These are phyloP conservation scores for Mariannaea elegans DNA, from an alignment of 2,329 filamentous ascomycete genomes.

Conservation along the genomic window DNA sequence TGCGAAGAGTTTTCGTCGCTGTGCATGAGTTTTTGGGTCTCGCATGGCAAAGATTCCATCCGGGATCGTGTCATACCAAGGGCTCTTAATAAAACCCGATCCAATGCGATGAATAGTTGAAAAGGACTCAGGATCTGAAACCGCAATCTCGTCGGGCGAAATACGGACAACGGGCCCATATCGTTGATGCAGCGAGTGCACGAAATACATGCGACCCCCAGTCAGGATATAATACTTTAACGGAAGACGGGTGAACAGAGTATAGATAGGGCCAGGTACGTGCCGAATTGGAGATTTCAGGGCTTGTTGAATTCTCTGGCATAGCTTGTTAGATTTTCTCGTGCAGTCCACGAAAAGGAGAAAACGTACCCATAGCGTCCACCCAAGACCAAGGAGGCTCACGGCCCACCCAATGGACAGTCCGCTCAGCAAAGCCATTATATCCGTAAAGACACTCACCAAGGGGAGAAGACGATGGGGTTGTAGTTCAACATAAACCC, in stretches of 20 bases:
- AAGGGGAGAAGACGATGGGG: too few relatives aligned
- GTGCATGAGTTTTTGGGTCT: slow-evolving; percentile 17
- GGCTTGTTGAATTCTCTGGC: too few relatives aligned
- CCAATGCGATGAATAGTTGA: slow-evolving; percentile 28
- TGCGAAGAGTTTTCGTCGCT: slow-evolving; percentile 15
- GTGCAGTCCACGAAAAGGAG: too few relatives aligned
- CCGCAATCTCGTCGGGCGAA: slow-evolving; percentile 9
- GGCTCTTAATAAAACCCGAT: slow-evolving; percentile 18
- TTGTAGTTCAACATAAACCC: too few relatives aligned
- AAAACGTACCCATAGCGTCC: too few relatives aligned
- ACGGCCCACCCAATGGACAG: too few relatives aligned
- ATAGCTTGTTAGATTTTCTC: too few relatives aligned
- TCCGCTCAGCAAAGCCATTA: too few relatives aligned
- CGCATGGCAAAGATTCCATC: slow-evolving; percentile 25
- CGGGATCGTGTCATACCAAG: slow-evolving; percentile 18
- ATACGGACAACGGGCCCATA: slow-evolving; percentile 17
- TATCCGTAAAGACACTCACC: too few relatives aligned
- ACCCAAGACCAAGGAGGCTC: too few relatives aligned
- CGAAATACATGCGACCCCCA: slow-evolving; percentile 16
- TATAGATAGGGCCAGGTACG: slow-evolving; percentile 26
- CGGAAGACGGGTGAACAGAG: slow-evolving; percentile 8
- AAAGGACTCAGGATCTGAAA: slow-evolving; percentile 19
- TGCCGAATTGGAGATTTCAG: too few relatives aligned
- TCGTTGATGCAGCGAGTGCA: slow-evolving; percentile 15
- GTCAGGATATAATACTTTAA: slow-evolving; percentile 11